Conservation (phyloP, 352 stramenopile species). For the Phytopythium boreale region DNA sequence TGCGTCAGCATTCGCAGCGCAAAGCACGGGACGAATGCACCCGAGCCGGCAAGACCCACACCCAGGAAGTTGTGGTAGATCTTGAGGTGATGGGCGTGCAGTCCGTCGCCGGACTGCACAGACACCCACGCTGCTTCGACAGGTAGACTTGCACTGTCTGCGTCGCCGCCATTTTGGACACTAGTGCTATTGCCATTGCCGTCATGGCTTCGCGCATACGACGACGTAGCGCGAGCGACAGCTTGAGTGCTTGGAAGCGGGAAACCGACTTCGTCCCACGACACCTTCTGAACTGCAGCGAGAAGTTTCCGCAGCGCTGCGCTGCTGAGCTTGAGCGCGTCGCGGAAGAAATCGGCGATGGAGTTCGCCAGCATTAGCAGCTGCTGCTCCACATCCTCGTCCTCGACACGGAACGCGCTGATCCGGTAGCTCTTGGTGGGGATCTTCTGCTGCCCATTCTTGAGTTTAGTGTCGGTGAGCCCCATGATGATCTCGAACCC, state of each 20-base stretch:
- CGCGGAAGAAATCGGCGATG: slow-evolving; percentile 83
- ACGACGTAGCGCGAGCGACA: not conserved
- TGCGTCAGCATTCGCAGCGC: slow-evolving; percentile 80
- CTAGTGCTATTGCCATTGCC: not conserved
- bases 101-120: slow-evolving; percentile 32
- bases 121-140: slow-evolving; percentile 12
- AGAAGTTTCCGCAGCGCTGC: slow-evolving; percentile 54
- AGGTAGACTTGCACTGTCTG: not conserved
- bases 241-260: slow-evolving; percentile 25
- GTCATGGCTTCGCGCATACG: slow-evolving; percentile 6
- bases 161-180: not conserved
- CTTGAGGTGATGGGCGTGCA: slow-evolving; percentile 62
- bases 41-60: slow-evolving; percentile 54
- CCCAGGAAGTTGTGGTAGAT: slow-evolving; percentile 83
- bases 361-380: slow-evolving; percentile 81
- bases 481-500: slow-evolving; percentile 82
- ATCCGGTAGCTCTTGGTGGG: slow-evolving; percentile 76
- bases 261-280: slow-evolving; percentile 65
- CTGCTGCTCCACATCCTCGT: slow-evolving; percentile 87
- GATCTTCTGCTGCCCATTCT: slow-evolving; percentile 68
- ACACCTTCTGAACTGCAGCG: slow-evolving; percentile 58
- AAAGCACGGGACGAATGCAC: slow-evolving; percentile 69
- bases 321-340: slow-evolving; percentile 68
- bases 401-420: slow-evolving; percentile 66
- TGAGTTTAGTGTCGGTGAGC: slow-evolving; percentile 67